These are phyloP conservation scores for Citeromyces siamensis DNA, from an alignment of 1,139 yeast species.

Conservation along the genomic window DNA sequence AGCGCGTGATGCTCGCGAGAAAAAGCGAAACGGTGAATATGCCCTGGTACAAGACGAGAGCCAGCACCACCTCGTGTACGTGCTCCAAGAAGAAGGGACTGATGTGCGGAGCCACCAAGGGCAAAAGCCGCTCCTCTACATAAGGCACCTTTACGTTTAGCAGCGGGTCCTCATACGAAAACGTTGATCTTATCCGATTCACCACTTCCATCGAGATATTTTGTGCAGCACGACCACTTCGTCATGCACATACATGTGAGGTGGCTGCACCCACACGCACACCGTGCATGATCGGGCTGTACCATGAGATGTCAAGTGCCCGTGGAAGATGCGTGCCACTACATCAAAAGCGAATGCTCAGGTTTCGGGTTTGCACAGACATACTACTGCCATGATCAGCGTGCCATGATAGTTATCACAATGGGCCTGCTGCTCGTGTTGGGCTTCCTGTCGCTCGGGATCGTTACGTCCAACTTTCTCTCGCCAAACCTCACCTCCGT, in stretches of 20 bases:
- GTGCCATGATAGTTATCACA: neutral
- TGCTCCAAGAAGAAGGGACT: conserved; percentile 23
- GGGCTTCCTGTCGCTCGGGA: conserved; percentile 51
- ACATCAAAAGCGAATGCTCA: conserved; percentile 4
- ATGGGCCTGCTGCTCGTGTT: conserved; percentile 17
- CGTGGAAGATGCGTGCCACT: neutral
- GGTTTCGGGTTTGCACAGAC: conserved; percentile 5
- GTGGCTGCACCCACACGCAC: neutral
- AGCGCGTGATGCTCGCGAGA: conserved; percentile 27
- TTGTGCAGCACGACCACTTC: too few species aligned
- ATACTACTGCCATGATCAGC: conserved; percentile 4
- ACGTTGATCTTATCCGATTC: conserved; percentile 7
- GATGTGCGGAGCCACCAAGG: conserved; percentile 16
- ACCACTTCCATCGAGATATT: conserved; percentile 8
- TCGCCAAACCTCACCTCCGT: conserved; percentile 63
- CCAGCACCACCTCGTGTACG: conserved; percentile 35
- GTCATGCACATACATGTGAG: too few species aligned
- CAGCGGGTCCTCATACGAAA: conserved; percentile 19
- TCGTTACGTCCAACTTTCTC: conserved; percentile 63
- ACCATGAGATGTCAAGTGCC: neutral
- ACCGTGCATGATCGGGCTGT: neutral
- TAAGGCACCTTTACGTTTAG: conserved; percentile 14
- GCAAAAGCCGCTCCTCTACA: conserved; percentile 16
- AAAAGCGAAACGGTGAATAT: conserved; percentile 29
- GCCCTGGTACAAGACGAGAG: conserved; percentile 31